Evolutionary conservation across 805 yeast genomes (phyloP).

Genomic region (Limtongozyma cylindracea): DNA sequence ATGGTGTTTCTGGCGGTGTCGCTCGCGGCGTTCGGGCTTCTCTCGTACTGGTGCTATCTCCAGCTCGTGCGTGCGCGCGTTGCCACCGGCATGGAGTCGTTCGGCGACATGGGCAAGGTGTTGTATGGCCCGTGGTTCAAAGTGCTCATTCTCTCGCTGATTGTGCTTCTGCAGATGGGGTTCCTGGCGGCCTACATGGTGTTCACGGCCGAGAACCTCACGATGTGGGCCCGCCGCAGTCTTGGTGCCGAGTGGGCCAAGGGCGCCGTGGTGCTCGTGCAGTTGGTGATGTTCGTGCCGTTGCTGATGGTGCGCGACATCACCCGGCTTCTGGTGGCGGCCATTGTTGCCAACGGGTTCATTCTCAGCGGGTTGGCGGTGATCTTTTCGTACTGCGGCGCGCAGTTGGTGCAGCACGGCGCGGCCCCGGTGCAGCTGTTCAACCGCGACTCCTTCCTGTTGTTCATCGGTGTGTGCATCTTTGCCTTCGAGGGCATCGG

Average conservation of each 20-base stretch:
- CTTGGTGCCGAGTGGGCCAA: constrained; percentile 10
- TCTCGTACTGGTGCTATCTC: constrained; percentile 62
- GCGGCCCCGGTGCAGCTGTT: constrained; percentile 21
- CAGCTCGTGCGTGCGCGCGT: constrained; percentile 33
- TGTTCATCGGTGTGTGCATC: constrained; percentile 64
- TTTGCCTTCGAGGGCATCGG: constrained; percentile 84
- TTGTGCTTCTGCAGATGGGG: constrained; percentile 52
- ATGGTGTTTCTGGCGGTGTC: constrained; percentile 25
- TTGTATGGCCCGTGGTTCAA: constrained; percentile 46
- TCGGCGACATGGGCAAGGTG: constrained; percentile 47
- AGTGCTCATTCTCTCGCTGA: constrained; percentile 31
- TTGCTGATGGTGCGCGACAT: constrained; percentile 52
- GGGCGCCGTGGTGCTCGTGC: constrained; percentile 28
- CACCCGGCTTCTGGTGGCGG: constrained; percentile 46
- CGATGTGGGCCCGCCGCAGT: constrained; percentile 13
- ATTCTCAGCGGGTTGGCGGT: constrained; percentile 41
- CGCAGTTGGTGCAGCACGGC: constrained; percentile 17
- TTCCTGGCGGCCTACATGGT: constrained; percentile 65
- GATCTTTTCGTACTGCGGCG: constrained; percentile 26
- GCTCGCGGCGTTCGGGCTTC: constrained; percentile 32
- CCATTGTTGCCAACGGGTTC: constrained; percentile 46
- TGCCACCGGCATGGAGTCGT: constrained; percentile 40
- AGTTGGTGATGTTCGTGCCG: constrained; percentile 36
- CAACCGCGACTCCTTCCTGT: constrained; percentile 33
- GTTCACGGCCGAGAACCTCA: constrained; percentile 47